Evolutionary conservation across 2,329 filamentous ascomycete genomes (phyloP).

Genomic region (Cladosporium halotolerans): DNA sequence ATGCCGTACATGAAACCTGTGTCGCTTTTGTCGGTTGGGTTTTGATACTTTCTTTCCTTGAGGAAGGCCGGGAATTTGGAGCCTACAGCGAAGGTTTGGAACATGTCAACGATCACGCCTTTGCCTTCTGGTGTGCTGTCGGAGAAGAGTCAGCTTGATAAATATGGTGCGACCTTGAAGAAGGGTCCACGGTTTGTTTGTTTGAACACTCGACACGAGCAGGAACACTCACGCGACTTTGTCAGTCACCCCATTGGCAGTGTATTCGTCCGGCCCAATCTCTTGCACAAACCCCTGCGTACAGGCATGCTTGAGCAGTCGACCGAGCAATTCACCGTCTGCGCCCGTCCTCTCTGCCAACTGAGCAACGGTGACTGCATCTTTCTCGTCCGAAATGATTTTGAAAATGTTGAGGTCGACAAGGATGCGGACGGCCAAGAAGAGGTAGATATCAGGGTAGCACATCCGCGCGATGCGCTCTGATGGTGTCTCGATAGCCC

Average conservation of each 20-base stretch:
- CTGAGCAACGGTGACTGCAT: neutral
- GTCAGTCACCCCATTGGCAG: conserved; percentile 1
- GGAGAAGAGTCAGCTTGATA: neutral
- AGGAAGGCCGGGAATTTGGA: neutral
- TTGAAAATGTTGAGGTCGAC: conserved; percentile 1
- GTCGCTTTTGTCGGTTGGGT: conserved; percentile 2
- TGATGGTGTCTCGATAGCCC: neutral
- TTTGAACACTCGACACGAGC: neutral
- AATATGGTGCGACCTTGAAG: neutral
- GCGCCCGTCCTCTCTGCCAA: neutral
- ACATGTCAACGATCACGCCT: conserved; percentile 3
- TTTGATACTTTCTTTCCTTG: neutral
- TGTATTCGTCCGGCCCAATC: conserved; percentile 1
- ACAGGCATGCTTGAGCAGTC: conserved; percentile 5
- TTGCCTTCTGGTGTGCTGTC: neutral
- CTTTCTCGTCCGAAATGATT: neutral
- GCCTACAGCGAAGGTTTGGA: neutral
- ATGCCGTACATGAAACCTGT: neutral
- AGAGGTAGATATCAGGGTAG: conserved; percentile 3
- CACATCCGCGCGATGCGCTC: conserved; percentile 9
- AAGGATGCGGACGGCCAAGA: neutral
- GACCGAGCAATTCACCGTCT: neutral
- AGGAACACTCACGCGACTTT: conserved; percentile 2
- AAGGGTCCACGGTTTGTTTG: too few species aligned
- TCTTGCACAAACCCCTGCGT: conserved; percentile 5